Evolutionary conservation across 768 basidiomycete species (phyloP).

Genomic region (Trametopsis cervina): DNA sequence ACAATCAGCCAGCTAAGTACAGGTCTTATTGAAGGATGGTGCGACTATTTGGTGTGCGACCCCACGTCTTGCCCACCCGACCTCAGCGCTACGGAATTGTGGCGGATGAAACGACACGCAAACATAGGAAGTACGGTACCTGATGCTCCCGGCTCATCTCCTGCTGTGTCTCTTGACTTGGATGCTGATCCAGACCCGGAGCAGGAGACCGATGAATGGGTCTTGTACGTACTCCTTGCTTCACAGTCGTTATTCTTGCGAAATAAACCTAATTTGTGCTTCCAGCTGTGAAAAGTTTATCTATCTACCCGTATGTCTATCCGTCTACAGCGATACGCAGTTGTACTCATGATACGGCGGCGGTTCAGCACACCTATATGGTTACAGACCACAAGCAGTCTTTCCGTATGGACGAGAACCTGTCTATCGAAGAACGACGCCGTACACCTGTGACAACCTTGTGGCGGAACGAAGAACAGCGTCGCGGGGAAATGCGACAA

Average conservation of each 20-base stretch:
- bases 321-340: too few relatives aligned
- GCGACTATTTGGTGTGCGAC: conserved; percentile 42
- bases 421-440: conserved; percentile 13
- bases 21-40: conserved; percentile 32
- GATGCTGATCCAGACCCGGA: conserved; percentile 38
- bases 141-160: neutral
- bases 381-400: conserved; percentile 45
- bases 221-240: conserved; percentile 31
- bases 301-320: conserved; percentile 36
- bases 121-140: neutral
- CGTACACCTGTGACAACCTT: conserved; percentile 15
- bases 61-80: conserved; percentile 36
- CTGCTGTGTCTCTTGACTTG: conserved; percentile 26
- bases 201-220: conserved; percentile 29
- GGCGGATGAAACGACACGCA: conserved; percentile 12
- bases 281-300: conserved; percentile 37
- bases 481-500: conserved; percentile 30
- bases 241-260: neutral
- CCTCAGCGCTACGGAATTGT: conserved; percentile 27
- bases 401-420: conserved; percentile 25
- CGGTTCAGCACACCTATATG: conserved; percentile 37
- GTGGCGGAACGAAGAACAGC: conserved; percentile 35
- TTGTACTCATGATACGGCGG: neutral
- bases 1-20: conserved; percentile 24
- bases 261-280: neutral